These are phyloP conservation scores for Aquilaria agallochum DNA, from an alignment of 441 rosid genomes.

Conservation along the genomic window DNA sequence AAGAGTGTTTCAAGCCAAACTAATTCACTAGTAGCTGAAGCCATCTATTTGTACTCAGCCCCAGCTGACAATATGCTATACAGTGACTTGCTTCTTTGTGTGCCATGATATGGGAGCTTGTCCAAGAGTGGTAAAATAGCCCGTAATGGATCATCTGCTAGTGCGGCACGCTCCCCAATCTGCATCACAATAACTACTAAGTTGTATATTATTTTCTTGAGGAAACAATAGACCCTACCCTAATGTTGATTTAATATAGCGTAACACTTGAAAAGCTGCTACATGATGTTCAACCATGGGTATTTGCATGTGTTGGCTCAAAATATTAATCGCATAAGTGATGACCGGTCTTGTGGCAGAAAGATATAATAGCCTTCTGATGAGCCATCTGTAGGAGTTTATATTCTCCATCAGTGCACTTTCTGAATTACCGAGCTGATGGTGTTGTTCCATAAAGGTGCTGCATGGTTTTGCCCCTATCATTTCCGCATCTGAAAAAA, in stretches of 20 bases:
- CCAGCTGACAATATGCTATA: neutral
- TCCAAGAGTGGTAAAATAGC: neutral
- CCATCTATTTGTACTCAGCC: neutral
- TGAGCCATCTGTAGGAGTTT: neutral
- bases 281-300: neutral
- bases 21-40: neutral
- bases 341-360: neutral
- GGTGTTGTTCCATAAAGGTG: too few species aligned
- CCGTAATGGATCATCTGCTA: neutral
- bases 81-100: neutral
- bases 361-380: neutral
- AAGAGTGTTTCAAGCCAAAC: neutral
- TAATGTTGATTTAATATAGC: neutral
- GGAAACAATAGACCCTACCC: neutral
- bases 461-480: too few species aligned
- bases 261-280: neutral
- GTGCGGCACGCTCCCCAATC: neutral
- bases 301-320: too few species aligned
- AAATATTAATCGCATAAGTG: neutral
- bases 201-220: neutral
- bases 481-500: too few species aligned
- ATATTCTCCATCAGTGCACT: too few species aligned
- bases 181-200: neutral
- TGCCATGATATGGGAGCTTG: neutral
- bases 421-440: too few species aligned